Conservation (phyloP, 495 filamentous ascomycete species). For the Tricharina praecox region DNA sequence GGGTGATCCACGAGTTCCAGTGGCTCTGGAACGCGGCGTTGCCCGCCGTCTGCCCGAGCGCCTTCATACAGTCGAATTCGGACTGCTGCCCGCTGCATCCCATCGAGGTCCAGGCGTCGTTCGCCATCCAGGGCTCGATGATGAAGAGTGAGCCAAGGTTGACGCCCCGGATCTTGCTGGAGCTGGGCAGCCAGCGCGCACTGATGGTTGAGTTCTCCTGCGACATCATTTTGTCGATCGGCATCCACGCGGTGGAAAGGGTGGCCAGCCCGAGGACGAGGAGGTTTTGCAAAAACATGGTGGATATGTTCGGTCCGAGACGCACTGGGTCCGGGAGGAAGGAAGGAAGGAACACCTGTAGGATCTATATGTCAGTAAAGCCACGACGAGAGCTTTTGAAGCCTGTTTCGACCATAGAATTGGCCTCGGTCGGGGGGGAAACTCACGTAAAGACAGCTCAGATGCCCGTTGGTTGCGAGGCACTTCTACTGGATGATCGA, state of each 20-base stretch:
- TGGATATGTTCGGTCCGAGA: no score
- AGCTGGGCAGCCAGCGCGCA: constrained; percentile 24
- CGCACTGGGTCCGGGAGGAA: no score
- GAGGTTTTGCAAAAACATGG: not conserved
- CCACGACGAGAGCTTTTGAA: no score
- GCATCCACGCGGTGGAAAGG: constrained; percentile 14
- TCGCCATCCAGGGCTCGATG: constrained; percentile 43
- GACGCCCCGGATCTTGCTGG: constrained; percentile 41
- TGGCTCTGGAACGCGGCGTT: constrained; percentile 36
- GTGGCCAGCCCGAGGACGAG: constrained; percentile 10
- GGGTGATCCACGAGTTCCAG: constrained; percentile 34
- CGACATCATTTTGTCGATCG: constrained; percentile 31
- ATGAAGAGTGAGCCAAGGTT: constrained; percentile 45
- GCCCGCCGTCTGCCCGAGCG: constrained; percentile 33
- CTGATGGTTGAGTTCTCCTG: constrained; percentile 7
- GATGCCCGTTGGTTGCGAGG: no score
- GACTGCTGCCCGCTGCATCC: constrained; percentile 36
- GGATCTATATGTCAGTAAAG: no score
- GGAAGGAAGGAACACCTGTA: no score
- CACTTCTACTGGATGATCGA: no score
- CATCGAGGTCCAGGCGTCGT: constrained; percentile 35
- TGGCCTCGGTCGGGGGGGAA: no score
- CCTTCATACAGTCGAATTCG: constrained; percentile 42
- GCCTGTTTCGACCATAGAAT: no score
- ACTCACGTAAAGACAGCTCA: no score